phyloP scores from a whole-genome alignment of 148 eudicot species.

The Rhododendron henanense region DNA sequence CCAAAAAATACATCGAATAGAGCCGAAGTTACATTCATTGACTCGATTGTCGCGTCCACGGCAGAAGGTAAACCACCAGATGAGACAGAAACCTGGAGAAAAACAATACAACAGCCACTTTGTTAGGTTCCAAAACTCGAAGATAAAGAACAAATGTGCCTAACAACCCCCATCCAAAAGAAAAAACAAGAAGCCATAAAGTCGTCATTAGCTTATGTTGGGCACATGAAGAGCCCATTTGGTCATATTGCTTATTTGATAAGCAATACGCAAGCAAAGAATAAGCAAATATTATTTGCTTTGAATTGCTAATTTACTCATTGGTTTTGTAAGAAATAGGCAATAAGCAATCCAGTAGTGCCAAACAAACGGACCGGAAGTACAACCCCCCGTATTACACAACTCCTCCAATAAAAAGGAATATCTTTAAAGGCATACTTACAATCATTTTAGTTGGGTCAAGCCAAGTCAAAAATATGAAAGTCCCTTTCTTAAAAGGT shows the following conservation, averaged over 20 bases:
- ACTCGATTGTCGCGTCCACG: conserved; percentile 66
- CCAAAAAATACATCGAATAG: conserved; percentile 85
- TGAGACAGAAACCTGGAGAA: conserved; percentile 59
- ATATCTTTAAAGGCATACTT: conserved; percentile 17
- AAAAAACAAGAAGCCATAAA: neutral
- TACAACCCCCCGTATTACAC: neutral
- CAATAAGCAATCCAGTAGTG: neutral
- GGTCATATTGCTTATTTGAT: neutral
- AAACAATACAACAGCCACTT: neutral
- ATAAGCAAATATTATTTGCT: neutral
- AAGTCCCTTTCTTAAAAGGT: conserved; percentile 77
- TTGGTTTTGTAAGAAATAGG: neutral
- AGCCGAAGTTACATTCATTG: conserved; percentile 65
- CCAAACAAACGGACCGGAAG: neutral
- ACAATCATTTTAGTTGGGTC: conserved; percentile 78
- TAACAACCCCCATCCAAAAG: neutral
- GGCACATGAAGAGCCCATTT: neutral
- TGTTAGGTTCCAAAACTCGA: neutral
- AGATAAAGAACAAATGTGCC: neutral
- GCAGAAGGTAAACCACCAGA: conserved; percentile 48
- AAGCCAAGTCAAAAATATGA: conserved; percentile 77
- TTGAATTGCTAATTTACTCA: neutral
- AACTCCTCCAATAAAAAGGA: neutral
- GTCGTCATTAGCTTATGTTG: neutral
- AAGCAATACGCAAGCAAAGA: neutral